Evolutionary conservation across 345 rosid genomes (phyloP).

Genomic region (Euphorbia pulcherrima): DNA sequence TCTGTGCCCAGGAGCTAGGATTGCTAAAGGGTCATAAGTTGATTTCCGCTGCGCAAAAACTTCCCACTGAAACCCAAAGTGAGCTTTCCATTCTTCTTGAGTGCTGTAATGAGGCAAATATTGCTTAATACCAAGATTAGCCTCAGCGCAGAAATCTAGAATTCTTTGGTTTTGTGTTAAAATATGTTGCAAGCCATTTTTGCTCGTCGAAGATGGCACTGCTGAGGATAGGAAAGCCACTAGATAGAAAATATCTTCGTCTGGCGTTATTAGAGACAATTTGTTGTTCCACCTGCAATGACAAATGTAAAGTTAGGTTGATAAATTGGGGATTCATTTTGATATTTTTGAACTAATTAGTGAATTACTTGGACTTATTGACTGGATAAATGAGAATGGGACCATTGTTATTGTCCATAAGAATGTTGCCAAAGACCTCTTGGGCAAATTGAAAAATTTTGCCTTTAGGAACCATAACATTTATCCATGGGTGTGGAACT

Average conservation of each 20-base stretch:
- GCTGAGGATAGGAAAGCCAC: slow-evolving; percentile 80
- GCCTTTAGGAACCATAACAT: slow-evolving; percentile 74
- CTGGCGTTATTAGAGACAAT: slow-evolving; percentile 72
- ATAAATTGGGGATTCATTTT: slow-evolving; percentile 4
- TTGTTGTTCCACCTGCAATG: slow-evolving; percentile 76
- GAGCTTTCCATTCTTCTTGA: slow-evolving; percentile 70
- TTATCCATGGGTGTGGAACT: slow-evolving; percentile 95
- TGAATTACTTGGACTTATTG: slow-evolving; percentile 69
- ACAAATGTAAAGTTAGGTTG: slow-evolving; percentile 1
- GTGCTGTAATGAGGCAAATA: slow-evolving; percentile 68
- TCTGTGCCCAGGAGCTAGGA: slow-evolving; percentile 85
- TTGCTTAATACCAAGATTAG: slow-evolving; percentile 52
- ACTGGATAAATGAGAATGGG: slow-evolving; percentile 87
- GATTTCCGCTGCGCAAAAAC: slow-evolving; percentile 54
- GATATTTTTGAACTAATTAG: slow-evolving; percentile 31
- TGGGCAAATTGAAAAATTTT: slow-evolving; percentile 48
- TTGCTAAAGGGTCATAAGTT: slow-evolving; percentile 69
- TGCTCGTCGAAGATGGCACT: slow-evolving; percentile 57
- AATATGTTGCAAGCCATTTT: slow-evolving; percentile 50
- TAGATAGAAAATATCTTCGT: slow-evolving; percentile 67
- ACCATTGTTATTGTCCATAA: slow-evolving; percentile 63
- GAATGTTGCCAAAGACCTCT: slow-evolving; percentile 62
- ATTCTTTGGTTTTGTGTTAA: slow-evolving; percentile 55
- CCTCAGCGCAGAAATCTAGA: slow-evolving; percentile 41
- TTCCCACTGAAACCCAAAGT: slow-evolving; percentile 75